Base-by-base conservation (phyloP, 2,329 filamentous ascomycete genomes). In the Fusarium irregulare region DNA sequence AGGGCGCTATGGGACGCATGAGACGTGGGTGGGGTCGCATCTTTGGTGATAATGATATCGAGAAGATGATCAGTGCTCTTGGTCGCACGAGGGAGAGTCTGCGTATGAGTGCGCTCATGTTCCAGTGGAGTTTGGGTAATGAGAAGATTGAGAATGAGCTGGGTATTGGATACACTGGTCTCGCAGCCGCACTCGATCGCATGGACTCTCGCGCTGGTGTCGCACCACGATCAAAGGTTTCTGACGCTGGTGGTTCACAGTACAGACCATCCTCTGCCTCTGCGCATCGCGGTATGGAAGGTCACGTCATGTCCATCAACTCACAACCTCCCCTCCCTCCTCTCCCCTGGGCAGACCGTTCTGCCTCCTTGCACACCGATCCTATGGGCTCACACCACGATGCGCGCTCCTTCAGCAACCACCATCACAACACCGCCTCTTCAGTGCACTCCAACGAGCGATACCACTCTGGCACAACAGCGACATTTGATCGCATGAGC, bases 151-250 rank as follows among this genome's bases (percentile, higher is more conserved):
- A 91, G 69, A 85, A 85, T 18, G 84, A 88, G 14, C 84, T 88
- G 44, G 88, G 89, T 20, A 90, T 91, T 47, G 90, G 90, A 45
- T 92, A 91, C 74, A 89, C 89, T 3, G 89, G 89, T 7, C 83
- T 92, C 10, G 86, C 88, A 2, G 89, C 89, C 12, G 89, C 89
- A 5, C 83, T 92, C 13, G 87, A 90, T 46, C 75, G 74, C 37
- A 75, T 77, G 47, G 78, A 79, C 14, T 70, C 70, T 11, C 73
- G 74, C 10, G 65, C 72, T 34, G 73, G 70, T 25, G 46, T 74
- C 12, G 49, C 71, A 1, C 63, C 63, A 4, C 57, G 70, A 27
- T 55, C 71, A 32, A 73, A 72, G 64, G 60, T 65, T 1, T 64
- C 70, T 12, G 68, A 68, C 3, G 60, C 58, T 7, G 59, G 58